Evolutionary conservation across 1,284 basidiomycete genomes (phyloP).

Genomic region (Boletus semigastroideus): DNA sequence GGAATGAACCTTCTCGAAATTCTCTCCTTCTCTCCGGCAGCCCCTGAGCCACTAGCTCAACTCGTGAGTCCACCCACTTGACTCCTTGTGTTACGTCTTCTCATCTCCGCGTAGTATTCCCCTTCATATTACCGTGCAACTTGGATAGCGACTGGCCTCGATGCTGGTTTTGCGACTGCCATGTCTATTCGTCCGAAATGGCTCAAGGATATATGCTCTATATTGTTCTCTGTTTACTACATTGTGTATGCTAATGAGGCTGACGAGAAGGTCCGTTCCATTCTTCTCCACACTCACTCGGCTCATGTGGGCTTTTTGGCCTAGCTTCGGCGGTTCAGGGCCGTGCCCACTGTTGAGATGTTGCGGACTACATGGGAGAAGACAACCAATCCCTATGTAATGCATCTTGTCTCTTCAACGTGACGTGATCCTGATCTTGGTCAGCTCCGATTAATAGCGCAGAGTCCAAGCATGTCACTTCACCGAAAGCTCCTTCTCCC

Average conservation of each 20-base stretch:
- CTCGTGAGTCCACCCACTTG: conserved; percentile 53
- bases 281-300: neutral
- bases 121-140: conserved; percentile 95
- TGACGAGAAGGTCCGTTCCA: conserved; percentile 77
- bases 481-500: conserved; percentile 79
- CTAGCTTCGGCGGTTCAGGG: conserved; percentile 87
- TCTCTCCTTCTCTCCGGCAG: conserved; percentile 38
- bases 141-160: conserved; percentile 92
- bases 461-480: conserved; percentile 61
- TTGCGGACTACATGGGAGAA: conserved; percentile 96
- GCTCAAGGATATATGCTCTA: conserved; percentile 83
- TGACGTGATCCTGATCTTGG: conserved; percentile 8
- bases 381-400: conserved; percentile 87
- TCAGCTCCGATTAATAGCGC: conserved; percentile 70
- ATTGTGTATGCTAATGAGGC: conserved; percentile 92
- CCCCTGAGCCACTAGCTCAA: conserved; percentile 89
- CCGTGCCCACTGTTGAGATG: conserved; percentile 95
- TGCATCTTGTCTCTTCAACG: conserved; percentile 25
- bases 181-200: conserved; percentile 92
- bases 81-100: conserved; percentile 7
- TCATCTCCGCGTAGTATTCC: conserved; percentile 64
- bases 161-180: conserved; percentile 95
- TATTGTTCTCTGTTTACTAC: conserved; percentile 89
- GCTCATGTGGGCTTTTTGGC: conserved; percentile 1
- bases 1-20: neutral